phyloP scores from a whole-genome alignment of 2,329 filamentous ascomycete species.

The Alternaria novae-zelandiae region DNA sequence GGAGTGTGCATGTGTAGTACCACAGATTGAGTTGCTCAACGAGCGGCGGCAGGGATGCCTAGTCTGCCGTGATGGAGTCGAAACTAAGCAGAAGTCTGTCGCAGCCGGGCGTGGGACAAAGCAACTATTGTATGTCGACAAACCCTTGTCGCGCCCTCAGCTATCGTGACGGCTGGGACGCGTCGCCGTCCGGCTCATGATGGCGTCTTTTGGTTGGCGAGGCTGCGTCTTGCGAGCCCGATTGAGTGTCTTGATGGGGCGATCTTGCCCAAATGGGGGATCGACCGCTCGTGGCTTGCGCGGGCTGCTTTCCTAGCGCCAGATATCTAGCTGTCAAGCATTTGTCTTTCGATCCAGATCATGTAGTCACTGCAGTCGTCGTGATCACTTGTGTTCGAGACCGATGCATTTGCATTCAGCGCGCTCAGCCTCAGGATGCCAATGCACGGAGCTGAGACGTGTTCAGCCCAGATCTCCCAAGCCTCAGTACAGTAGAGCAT shows the following conservation, averaged over 20 bases:
- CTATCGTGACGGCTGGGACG: conserved; percentile 24
- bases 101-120: conserved; percentile 26
- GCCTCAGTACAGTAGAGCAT: not conserved
- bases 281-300: conserved; percentile 30
- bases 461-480: not conserved
- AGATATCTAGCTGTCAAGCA: conserved; percentile 23
- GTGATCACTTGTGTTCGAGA: not conserved
- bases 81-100: conserved; percentile 10
- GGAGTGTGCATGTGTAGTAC: conserved; percentile 18
- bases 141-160: conserved; percentile 22
- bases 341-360: conserved; percentile 13
- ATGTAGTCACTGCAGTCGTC: conserved; percentile 10
- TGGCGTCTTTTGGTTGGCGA: conserved; percentile 35
- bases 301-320: conserved; percentile 21
- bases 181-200: conserved; percentile 18
- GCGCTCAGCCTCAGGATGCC: not conserved
- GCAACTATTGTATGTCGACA: conserved; percentile 7
- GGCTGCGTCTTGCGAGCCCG: conserved; percentile 28
- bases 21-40: conserved; percentile 18
- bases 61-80: conserved; percentile 19
- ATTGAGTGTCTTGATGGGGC: conserved; percentile 21
- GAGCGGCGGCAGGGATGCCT: conserved; percentile 22
- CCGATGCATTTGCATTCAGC: not conserved
- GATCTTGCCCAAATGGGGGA: conserved; percentile 19
- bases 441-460: not conserved